A percentile compares a stretch with the other conserved stretches of the same genome.
Evolutionary conservation across 192 early-diverging fungal species (phyloP).

Genomic region (Backusella westeae): DNA sequence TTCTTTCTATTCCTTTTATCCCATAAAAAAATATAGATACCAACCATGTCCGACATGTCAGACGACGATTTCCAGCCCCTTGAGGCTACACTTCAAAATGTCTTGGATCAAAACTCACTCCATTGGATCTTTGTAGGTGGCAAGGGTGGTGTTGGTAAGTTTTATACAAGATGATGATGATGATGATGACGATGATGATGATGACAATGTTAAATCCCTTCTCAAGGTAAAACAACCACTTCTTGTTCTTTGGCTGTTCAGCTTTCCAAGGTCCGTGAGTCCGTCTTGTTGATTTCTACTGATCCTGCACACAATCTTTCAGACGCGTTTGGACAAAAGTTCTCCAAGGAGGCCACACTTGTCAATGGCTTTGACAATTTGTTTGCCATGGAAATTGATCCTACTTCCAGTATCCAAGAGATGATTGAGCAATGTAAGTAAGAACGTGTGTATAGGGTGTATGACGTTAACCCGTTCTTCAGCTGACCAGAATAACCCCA

Average conservation of each 20-base stretch:
- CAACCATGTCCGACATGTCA: slow-evolving; percentile 52
- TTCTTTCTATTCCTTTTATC: slow-evolving; percentile 7
- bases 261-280: slow-evolving; percentile 85
- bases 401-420: slow-evolving; percentile 95
- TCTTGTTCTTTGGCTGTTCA: slow-evolving; percentile 93
- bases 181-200: background rate
- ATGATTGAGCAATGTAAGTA: slow-evolving; percentile 90
- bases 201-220: background rate
- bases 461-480: background rate
- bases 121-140: slow-evolving; percentile 99
- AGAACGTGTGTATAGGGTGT: no score
- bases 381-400: slow-evolving; percentile 99
- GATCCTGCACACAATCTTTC: slow-evolving; percentile 99
- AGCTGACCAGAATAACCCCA: slow-evolving; percentile 69
- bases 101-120: slow-evolving; percentile 93
- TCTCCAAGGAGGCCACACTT: slow-evolving; percentile 91
- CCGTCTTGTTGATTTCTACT: slow-evolving; percentile 96
- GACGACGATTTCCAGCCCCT: slow-evolving; percentile 74
- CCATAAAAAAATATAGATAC: background rate
- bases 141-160: slow-evolving; percentile 97
- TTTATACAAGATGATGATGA: background rate
- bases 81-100: slow-evolving; percentile 90
- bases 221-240: slow-evolving; percentile 64
- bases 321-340: slow-evolving; percentile 99
- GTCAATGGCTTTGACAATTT: slow-evolving; percentile 96